phyloP scores from a whole-genome alignment of 805 yeast species.

The Yamadazyma laniorum region DNA sequence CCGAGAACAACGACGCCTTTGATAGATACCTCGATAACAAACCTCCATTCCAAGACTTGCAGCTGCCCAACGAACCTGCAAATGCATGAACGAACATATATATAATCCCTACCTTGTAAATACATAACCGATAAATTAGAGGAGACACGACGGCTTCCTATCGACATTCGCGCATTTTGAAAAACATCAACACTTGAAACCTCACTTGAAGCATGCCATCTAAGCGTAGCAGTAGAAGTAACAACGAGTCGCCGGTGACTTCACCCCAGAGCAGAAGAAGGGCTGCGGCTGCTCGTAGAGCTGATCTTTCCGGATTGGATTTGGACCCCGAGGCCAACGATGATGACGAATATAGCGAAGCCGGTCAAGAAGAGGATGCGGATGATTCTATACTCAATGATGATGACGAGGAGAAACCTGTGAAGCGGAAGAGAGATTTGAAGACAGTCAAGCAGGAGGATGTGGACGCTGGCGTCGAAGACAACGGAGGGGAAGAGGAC shows the following conservation, averaged over 20 bases:
- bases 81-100: conserved; percentile 2
- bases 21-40: conserved; percentile 72
- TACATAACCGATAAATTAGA: neutral
- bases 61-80: conserved; percentile 16
- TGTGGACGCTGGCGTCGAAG: conserved; percentile 16
- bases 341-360: conserved; percentile 19
- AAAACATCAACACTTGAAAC: conserved; percentile 2
- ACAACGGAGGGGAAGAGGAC: conserved; percentile 24
- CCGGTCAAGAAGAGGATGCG: conserved; percentile 15
- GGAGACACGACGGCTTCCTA: too few relatives aligned
- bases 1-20: conserved; percentile 81
- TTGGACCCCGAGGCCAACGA: conserved; percentile 17
- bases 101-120: conserved; percentile 7
- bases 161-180: neutral
- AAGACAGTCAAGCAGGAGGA: conserved; percentile 13
- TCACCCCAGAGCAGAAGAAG: conserved; percentile 9
- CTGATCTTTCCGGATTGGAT: conserved; percentile 19
- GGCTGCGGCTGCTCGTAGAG: conserved; percentile 6
- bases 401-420: conserved; percentile 25
- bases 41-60: conserved; percentile 34
- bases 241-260: neutral
- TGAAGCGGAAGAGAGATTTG: conserved; percentile 7
- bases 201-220: conserved; percentile 1
- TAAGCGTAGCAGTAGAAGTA: conserved; percentile 7
- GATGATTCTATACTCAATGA: conserved; percentile 12